Base-by-base conservation (phyloP, 2,329 filamentous ascomycete genomes). In the Coniochaeta hoffmannii region DNA sequence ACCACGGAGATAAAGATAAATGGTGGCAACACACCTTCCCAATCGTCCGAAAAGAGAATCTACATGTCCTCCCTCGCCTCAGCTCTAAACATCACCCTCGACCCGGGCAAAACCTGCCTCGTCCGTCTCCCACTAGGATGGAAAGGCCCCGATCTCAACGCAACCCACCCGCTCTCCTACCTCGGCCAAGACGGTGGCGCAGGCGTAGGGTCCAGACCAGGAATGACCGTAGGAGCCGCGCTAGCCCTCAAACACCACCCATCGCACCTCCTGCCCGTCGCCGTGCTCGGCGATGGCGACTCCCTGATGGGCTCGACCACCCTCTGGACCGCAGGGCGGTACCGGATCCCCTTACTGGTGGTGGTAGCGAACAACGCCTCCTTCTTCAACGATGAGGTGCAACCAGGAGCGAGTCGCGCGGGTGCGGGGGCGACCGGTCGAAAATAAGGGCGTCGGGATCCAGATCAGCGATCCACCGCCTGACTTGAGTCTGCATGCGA, bases 311-410 rank as follows among this genome's bases (percentile, higher is more conserved):
- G 55, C 22, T 41, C 55, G 4, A 53, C 55, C 5, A 51, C 55
- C 31, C 24, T 56, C 12, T 56, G 51, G 51, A 54, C 51, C 3
- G 55, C 51, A 2, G 51, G 41, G n/a, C 51, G 44, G 22, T 56
- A 56, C 32, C 31, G n/a, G 12, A 34, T 56, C 4, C 55, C 51
- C 4, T 24, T 56, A 1, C 51, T 54, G 15, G 38, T 54, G 11
- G 24, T 54, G 11, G 19, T 56, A 4, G 51, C 51, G 30, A 56
- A 56, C 55, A 56, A 56, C 22, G 51, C 55, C 19, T 56, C 51
- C 9, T 56, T 56, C 19, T 56, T 41, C 51, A 56, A 56, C 41
- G 55, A 56, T 51, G 55, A 56, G 34, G 51, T 31, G 24, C 55
- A 56, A n/a, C 41, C 55, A 56, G 41, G 51, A 56, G 26, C 24